These are phyloP conservation scores for Pseudogymnoascus sp. DNA, from an alignment of 2,329 filamentous ascomycete species.

Conservation along the genomic window DNA sequence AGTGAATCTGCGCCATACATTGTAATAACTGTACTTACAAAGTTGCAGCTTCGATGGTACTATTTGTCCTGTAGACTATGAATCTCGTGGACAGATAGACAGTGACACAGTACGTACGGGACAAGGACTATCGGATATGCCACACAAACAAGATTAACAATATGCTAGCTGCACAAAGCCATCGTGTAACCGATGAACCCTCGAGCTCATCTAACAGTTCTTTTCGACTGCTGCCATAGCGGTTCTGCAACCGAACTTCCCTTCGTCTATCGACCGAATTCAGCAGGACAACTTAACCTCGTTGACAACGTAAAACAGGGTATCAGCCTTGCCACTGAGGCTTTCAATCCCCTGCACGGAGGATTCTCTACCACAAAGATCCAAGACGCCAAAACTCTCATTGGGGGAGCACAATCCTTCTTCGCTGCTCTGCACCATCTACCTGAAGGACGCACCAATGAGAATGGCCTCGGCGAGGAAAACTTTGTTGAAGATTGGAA, in stretches of 20 bases:
- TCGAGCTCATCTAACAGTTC: slow-evolving; percentile 43
- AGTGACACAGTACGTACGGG: slow-evolving; percentile 31
- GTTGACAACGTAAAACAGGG: slow-evolving; percentile 49
- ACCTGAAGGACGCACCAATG: slow-evolving; percentile 33
- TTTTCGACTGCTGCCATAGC: slow-evolving; percentile 56
- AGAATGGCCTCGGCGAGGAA: slow-evolving; percentile 39
- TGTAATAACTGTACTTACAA: background rate
- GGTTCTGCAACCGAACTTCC: slow-evolving; percentile 52
- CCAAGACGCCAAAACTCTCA: slow-evolving; percentile 41
- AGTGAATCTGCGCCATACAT: background rate
- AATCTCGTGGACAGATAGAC: slow-evolving; percentile 42
- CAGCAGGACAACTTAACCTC: slow-evolving; percentile 47
- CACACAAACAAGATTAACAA: background rate
- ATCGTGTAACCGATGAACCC: slow-evolving; percentile 45
- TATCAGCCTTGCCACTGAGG: slow-evolving; percentile 40
- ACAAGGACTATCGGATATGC: background rate
- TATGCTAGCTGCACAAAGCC: slow-evolving; percentile 37
- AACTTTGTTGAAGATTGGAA: slow-evolving; percentile 37
- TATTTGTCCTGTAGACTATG: slow-evolving; percentile 46
- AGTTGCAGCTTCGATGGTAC: slow-evolving; percentile 36
- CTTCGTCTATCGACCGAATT: slow-evolving; percentile 49
- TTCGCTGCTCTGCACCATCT: slow-evolving; percentile 43
- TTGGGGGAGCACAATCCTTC: slow-evolving; percentile 45
- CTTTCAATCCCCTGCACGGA: slow-evolving; percentile 41
- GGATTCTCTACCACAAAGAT: slow-evolving; percentile 39